A percentile compares a stretch with the other conserved stretches of the same genome.
These are phyloP conservation scores for Pilobolus umbonatus DNA, from an alignment of 192 early-diverging fungal species.

Conservation along the genomic window DNA sequence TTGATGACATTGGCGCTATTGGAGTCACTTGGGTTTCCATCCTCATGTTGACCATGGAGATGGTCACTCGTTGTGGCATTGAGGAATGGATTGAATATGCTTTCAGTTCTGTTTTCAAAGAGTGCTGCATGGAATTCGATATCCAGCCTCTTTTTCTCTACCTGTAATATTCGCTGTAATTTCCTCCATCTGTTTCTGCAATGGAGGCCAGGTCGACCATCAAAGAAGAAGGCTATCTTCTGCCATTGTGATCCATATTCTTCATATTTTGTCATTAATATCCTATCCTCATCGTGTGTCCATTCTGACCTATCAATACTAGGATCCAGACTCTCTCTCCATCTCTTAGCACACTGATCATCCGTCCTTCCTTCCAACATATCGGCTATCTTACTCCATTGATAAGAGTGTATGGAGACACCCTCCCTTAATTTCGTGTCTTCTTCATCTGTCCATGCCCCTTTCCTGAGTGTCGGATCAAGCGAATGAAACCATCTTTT, in stretches of 20 bases:
- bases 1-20: background rate
- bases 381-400: constrained; percentile 82
- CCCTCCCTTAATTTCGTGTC: constrained; percentile 67
- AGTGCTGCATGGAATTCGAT: background rate
- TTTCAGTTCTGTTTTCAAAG: too few species aligned
- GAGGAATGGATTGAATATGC: too few species aligned
- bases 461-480: constrained; percentile 68
- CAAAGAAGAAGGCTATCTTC: constrained; percentile 69
- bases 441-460: constrained; percentile 79
- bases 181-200: constrained; percentile 80
- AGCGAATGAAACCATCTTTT: constrained; percentile 81
- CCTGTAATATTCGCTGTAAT: constrained; percentile 53
- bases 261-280: constrained; percentile 55
- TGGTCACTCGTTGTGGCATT: constrained; percentile 8
- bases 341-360: constrained; percentile 88
- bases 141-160: constrained; percentile 18
- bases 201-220: constrained; percentile 69
- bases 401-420: constrained; percentile 61
- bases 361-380: constrained; percentile 75
- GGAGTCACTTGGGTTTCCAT: background rate
- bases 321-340: constrained; percentile 84
- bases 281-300: constrained; percentile 61
- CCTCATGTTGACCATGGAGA: background rate
- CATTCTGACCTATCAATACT: constrained; percentile 68
- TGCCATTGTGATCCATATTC: constrained; percentile 77